Percentiles rank a stretch among this genome's conserved stretches.
Evolutionary conservation across 1,284 basidiomycete genomes (phyloP).

Genomic region (Moniliella sp.): DNA sequence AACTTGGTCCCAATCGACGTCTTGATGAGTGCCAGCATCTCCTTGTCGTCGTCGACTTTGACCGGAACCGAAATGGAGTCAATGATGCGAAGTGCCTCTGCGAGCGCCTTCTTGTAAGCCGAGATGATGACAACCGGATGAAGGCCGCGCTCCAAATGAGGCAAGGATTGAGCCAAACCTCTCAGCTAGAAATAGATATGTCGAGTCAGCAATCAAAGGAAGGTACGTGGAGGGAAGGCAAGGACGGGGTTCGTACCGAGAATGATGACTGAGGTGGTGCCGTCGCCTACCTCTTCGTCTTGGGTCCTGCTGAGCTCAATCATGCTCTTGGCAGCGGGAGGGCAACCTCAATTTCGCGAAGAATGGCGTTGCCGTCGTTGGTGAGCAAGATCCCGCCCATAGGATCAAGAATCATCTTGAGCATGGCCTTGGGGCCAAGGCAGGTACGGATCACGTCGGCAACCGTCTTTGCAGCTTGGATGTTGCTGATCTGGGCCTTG

Average conservation of each 20-base stretch:
- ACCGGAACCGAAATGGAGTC: constrained; percentile 71
- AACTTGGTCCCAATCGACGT: constrained; percentile 97
- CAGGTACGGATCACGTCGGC: constrained; percentile 97
- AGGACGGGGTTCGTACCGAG: constrained; percentile 45
- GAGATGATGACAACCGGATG: constrained; percentile 97
- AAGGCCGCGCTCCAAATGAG: constrained; percentile 80
- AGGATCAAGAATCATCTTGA: constrained; percentile 88
- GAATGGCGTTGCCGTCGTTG: constrained; percentile 89
- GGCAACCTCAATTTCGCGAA: constrained; percentile 89
- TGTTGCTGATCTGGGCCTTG: constrained; percentile 90
- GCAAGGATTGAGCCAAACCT: constrained; percentile 60
- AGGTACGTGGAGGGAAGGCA: not conserved
- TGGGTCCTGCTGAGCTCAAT: constrained; percentile 90
- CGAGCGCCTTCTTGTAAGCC: constrained; percentile 83
- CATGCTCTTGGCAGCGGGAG: constrained; percentile 97
- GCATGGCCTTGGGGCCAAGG: constrained; percentile 87
- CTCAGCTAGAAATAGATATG: too few species aligned
- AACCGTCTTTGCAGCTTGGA: constrained; percentile 92
- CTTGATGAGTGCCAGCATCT: constrained; percentile 92
- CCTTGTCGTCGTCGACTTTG: constrained; percentile 59
- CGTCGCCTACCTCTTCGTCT: constrained; percentile 95
- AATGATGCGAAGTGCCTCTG: constrained; percentile 70
- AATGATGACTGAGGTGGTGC: constrained; percentile 90
- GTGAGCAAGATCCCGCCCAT: constrained; percentile 42
- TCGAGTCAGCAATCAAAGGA: not conserved